Evolutionary conservation across 768 basidiomycete genomes (phyloP).

Genomic region (Dentipellis sp.): DNA sequence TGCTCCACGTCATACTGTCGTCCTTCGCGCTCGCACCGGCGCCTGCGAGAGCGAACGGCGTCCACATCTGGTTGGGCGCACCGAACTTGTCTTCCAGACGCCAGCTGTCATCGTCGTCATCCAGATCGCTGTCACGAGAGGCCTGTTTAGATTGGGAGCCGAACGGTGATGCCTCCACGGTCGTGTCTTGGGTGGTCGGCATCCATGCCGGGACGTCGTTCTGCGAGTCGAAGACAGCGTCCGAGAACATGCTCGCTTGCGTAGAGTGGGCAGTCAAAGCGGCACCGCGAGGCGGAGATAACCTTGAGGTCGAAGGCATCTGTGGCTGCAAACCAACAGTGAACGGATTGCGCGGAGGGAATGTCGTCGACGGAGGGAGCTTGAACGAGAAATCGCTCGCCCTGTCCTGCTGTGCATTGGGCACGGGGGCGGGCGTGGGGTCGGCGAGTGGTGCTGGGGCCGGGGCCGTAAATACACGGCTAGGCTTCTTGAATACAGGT

Average conservation of each 20-base stretch:
- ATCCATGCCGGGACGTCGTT: slow-evolving; percentile 43
- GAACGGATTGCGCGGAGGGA: slow-evolving; percentile 36
- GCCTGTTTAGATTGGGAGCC: not conserved
- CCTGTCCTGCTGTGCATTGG: slow-evolving; percentile 12
- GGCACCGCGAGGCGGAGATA: slow-evolving; percentile 18
- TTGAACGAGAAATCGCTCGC: slow-evolving; percentile 26
- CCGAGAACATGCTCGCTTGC: slow-evolving; percentile 42
- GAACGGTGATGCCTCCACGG: slow-evolving; percentile 10
- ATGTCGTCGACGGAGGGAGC: slow-evolving; percentile 26
- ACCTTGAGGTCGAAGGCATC: slow-evolving; percentile 9
- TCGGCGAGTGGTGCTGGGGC: slow-evolving; percentile 21
- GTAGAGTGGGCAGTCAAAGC: slow-evolving; percentile 41
- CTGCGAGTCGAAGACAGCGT: slow-evolving; percentile 39
- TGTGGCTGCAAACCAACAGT: slow-evolving; percentile 31
- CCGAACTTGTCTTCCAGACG: slow-evolving; percentile 58
- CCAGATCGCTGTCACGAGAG: slow-evolving; percentile 24
- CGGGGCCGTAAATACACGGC: slow-evolving; percentile 35
- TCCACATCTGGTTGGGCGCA: slow-evolving; percentile 48
- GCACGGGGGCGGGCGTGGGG: slow-evolving; percentile 8
- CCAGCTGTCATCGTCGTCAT: slow-evolving; percentile 63
- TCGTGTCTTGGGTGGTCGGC: slow-evolving; percentile 49
- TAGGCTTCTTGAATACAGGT: slow-evolving; percentile 54
- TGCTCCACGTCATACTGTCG: slow-evolving; percentile 73
- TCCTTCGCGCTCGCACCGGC: slow-evolving; percentile 32
- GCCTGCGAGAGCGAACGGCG: slow-evolving; percentile 37